These are phyloP conservation scores for Penicillium sp. DNA, from an alignment of 2,329 filamentous ascomycete genomes.

Conservation along the genomic window DNA sequence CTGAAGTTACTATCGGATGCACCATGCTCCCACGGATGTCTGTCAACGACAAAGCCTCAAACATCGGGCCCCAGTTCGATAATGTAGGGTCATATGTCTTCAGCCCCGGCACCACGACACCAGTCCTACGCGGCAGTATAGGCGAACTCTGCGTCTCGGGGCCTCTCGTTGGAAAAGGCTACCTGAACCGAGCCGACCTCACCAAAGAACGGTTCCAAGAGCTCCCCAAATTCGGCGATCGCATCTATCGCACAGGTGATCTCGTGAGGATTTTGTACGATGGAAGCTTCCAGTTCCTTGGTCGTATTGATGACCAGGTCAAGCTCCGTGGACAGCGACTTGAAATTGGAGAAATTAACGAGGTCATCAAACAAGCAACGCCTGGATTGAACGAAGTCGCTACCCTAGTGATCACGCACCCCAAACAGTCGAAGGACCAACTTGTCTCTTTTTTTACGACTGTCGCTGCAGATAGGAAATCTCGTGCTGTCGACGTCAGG, in stretches of 20 bases:
- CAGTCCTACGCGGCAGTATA: conserved; percentile 73
- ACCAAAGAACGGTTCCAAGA: conserved; percentile 73
- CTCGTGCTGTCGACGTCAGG: conserved; percentile 16
- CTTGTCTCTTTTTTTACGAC: conserved; percentile 69
- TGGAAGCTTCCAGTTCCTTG: conserved; percentile 80
- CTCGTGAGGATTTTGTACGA: conserved; percentile 78
- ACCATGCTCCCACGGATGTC: conserved; percentile 86
- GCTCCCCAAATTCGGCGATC: conserved; percentile 54
- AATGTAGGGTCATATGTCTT: conserved; percentile 86
- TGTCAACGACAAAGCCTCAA: conserved; percentile 72
- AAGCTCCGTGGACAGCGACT: conserved; percentile 86
- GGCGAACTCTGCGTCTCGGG: conserved; percentile 89
- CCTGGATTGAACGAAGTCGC: conserved; percentile 63
- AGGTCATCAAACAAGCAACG: conserved; percentile 66
- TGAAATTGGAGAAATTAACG: conserved; percentile 88
- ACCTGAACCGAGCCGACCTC: conserved; percentile 75
- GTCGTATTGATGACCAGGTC: conserved; percentile 85
- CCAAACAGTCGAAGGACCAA: conserved; percentile 72
- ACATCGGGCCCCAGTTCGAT: conserved; percentile 81
- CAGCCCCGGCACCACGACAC: conserved; percentile 62
- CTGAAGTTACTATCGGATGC: conserved; percentile 87
- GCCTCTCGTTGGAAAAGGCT: conserved; percentile 83
- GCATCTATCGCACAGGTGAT: conserved; percentile 84
- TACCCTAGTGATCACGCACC: conserved; percentile 72
- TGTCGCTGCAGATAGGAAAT: conserved; percentile 11